These are phyloP conservation scores for Apodospora peruviana DNA, from an alignment of 495 filamentous ascomycete species.

Conservation along the genomic window DNA sequence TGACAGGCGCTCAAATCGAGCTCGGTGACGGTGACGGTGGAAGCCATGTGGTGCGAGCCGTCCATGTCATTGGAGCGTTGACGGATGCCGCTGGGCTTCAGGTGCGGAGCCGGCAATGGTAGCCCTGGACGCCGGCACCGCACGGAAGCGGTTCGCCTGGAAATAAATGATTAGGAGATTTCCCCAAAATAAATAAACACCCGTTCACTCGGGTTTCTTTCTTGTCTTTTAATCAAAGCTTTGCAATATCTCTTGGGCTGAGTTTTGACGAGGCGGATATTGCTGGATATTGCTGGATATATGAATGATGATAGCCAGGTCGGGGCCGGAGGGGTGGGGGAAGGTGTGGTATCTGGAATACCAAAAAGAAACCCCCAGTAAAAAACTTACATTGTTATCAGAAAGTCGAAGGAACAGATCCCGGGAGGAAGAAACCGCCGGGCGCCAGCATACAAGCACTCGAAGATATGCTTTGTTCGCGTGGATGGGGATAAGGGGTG, in stretches of 20 bases:
- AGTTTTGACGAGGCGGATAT: slow-evolving; percentile 17
- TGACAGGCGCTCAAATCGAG: slow-evolving; percentile 42
- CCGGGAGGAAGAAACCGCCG: not conserved
- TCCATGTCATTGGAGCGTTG: slow-evolving; percentile 27
- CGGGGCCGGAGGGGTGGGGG: not conserved
- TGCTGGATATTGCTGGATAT: slow-evolving; percentile 8
- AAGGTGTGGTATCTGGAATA: not conserved
- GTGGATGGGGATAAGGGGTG: no score
- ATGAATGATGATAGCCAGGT: slow-evolving; percentile 3
- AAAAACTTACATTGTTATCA: not conserved
- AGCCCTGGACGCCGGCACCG: slow-evolving; percentile 14
- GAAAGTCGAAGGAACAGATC: not conserved
- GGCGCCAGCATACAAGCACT: not conserved
- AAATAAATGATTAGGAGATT: not conserved
- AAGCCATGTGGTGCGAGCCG: slow-evolving; percentile 23
- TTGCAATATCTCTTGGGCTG: slow-evolving; percentile 12
- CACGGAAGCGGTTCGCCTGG: slow-evolving; percentile 11
- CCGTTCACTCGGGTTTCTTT: not conserved
- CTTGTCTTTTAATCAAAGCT: slow-evolving; percentile 3
- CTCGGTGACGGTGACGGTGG: slow-evolving; percentile 28
- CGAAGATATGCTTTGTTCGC: no score
- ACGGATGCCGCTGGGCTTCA: not conserved
- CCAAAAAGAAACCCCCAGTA: not conserved
- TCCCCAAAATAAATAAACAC: not conserved
- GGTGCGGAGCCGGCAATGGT: slow-evolving; percentile 4